Conservation (phyloP, 2,329 filamentous ascomycete species). For the Herpotrichia juniperi region DNA sequence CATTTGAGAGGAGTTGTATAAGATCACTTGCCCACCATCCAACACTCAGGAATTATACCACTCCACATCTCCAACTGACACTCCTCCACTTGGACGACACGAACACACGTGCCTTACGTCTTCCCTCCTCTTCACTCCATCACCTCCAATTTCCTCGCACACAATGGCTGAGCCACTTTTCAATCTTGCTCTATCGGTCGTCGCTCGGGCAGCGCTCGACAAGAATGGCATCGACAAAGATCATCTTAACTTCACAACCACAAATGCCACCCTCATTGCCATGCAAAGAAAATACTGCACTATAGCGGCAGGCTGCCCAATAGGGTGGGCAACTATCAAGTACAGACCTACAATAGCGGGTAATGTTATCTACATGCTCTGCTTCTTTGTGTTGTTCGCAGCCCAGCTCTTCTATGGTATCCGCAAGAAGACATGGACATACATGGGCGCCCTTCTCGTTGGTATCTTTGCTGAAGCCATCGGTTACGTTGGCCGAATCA, state of each 20-base stretch:
- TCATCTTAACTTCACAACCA: constrained; percentile 24
- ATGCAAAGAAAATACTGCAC: constrained; percentile 28
- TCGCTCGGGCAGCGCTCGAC: constrained; percentile 5
- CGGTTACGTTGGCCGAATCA: constrained; percentile 61
- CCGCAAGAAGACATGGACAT: constrained; percentile 60
- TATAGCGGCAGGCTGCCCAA: constrained; percentile 49
- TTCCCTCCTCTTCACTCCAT: neutral
- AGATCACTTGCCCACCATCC: neutral
- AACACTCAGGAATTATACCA: neutral
- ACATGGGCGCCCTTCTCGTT: constrained; percentile 52
- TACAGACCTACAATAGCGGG: constrained; percentile 59
- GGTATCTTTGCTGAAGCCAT: constrained; percentile 59
- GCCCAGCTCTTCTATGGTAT: constrained; percentile 57
- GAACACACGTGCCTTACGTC: neutral
- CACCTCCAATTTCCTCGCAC: neutral
- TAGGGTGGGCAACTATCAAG: constrained; percentile 54
- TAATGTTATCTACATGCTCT: constrained; percentile 58
- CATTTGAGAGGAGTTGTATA: constrained; percentile 3
- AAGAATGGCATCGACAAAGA: constrained; percentile 27
- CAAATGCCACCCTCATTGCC: constrained; percentile 18
- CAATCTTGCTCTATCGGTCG: neutral
- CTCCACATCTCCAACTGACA: neutral
- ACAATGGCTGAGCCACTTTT: neutral
- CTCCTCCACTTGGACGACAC: neutral
- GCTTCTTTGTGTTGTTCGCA: constrained; percentile 54